Conservation (phyloP, 345 rosid genomes). For the Nasturtium officinale region DNA sequence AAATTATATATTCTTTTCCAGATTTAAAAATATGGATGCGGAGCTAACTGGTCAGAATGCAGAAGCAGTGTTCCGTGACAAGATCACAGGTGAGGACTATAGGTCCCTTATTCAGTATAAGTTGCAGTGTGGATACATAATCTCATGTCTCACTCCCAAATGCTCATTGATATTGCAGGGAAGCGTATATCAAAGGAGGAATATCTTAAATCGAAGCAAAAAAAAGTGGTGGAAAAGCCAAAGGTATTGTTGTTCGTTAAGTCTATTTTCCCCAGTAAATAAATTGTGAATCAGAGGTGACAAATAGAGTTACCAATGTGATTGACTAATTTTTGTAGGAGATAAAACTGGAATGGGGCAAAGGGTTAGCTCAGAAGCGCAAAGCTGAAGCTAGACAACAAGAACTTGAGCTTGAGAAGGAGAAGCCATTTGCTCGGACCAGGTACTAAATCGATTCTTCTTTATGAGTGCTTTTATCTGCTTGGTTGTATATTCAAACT, state of each 20-base stretch:
- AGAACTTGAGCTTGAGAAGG: slow-evolving; percentile 84
- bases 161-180: slow-evolving; percentile 51
- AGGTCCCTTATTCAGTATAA: slow-evolving; percentile 19
- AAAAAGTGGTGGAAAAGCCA: slow-evolving; percentile 69
- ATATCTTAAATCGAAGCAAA: slow-evolving; percentile 55
- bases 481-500: slow-evolving; percentile 19
- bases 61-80: slow-evolving; percentile 87
- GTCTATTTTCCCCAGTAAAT: background rate
- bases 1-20: slow-evolving; percentile 30
- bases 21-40: slow-evolving; percentile 80
- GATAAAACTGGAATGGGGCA: slow-evolving; percentile 91
- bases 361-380: slow-evolving; percentile 94
- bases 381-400: slow-evolving; percentile 74
- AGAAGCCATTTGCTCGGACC: slow-evolving; percentile 86
- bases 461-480: background rate
- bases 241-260: slow-evolving; percentile 52
- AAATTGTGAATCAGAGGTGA: slow-evolving; percentile 1
- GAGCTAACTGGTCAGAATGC: slow-evolving; percentile 74
- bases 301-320: slow-evolving; percentile 1
- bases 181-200: slow-evolving; percentile 74
- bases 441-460: slow-evolving; percentile 51
- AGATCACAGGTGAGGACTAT: slow-evolving; percentile 58
- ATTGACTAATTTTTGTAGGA: slow-evolving; percentile 52
- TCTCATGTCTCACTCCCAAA: slow-evolving; percentile 21
- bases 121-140: background rate